Conservation (phyloP, 768 basidiomycete genomes). For the Krasilnikovozyma curviuscula region DNA sequence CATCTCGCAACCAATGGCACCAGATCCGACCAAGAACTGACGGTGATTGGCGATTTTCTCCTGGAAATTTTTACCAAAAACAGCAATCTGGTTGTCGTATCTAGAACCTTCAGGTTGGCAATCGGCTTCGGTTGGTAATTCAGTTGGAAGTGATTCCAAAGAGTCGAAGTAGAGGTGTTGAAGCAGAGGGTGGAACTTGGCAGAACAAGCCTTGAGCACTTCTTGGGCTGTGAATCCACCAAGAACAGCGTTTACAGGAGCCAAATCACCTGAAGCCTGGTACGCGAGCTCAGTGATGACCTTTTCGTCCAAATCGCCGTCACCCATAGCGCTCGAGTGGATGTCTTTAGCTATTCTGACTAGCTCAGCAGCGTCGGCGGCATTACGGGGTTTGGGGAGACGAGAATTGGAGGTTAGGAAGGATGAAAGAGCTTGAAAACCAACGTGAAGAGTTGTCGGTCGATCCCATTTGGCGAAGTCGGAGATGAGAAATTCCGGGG, state of each 20-base stretch:
- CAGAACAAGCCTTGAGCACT: conserved; percentile 85
- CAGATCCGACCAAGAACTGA: conserved; percentile 95
- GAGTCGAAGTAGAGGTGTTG: conserved; percentile 96
- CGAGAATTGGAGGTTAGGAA: conserved; percentile 45
- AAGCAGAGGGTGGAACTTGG: conserved; percentile 92
- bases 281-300: conserved; percentile 64
- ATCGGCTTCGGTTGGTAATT: conserved; percentile 59
- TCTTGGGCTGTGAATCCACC: conserved; percentile 98
- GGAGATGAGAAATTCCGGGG: conserved; percentile 76
- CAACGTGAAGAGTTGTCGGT: conserved; percentile 70
- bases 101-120: conserved; percentile 62
- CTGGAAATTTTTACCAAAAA: conserved; percentile 86
- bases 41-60: conserved; percentile 70
- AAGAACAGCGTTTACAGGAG: conserved; percentile 78
- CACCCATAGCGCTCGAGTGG: conserved; percentile 30
- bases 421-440: conserved; percentile 78
- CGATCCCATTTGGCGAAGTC: conserved; percentile 97
- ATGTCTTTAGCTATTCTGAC: conserved; percentile 60
- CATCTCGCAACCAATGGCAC: conserved; percentile 99
- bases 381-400: conserved; percentile 64
- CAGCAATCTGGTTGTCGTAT: conserved; percentile 87
- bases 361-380: conserved; percentile 54
- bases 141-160: conserved; percentile 69
- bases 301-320: conserved; percentile 52
- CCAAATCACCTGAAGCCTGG: conserved; percentile 75